phyloP scores from a whole-genome alignment of 2,329 filamentous ascomycete species.

The Triangularia setosa region DNA sequence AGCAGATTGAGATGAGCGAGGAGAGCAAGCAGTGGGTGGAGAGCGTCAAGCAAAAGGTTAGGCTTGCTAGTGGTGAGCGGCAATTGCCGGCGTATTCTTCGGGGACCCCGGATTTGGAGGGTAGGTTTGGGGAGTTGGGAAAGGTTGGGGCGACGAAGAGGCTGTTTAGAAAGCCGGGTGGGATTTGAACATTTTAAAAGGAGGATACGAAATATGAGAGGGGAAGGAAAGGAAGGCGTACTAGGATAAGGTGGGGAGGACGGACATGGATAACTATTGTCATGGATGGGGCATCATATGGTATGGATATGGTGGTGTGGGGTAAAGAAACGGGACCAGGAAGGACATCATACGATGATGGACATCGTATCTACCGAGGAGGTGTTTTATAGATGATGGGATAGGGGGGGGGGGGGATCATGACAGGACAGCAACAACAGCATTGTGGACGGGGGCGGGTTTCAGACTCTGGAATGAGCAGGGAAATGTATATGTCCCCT shows the following conservation, averaged over 20 bases:
- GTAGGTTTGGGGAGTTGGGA: conserved; percentile 64
- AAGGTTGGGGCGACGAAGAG: conserved; percentile 70
- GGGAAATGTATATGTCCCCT: not conserved
- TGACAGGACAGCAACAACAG: not conserved
- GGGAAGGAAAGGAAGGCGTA: not conserved
- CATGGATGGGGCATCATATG: not conserved
- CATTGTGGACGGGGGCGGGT: not conserved
- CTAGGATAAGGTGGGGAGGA: not conserved
- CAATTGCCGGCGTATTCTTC: conserved; percentile 24
- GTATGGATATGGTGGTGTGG: not conserved
- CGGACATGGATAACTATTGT: not conserved
- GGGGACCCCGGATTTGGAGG: conserved; percentile 16
- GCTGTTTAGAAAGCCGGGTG: conserved; percentile 50
- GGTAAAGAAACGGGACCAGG: not conserved
- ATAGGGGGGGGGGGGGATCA: not conserved
- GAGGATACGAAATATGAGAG: not conserved
- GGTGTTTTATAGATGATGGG: not conserved
- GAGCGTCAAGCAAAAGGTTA: conserved; percentile 75
- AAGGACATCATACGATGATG: not conserved
- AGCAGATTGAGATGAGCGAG: conserved; percentile 62
- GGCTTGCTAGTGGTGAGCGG: conserved; percentile 61
- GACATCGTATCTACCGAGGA: not conserved
- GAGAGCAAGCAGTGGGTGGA: conserved; percentile 79
- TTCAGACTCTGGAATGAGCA: not conserved
- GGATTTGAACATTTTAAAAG: conserved; percentile 27